Evolutionary conservation across 2,329 filamentous ascomycete genomes (phyloP).

Genomic region (Helicocarpus griseus): DNA sequence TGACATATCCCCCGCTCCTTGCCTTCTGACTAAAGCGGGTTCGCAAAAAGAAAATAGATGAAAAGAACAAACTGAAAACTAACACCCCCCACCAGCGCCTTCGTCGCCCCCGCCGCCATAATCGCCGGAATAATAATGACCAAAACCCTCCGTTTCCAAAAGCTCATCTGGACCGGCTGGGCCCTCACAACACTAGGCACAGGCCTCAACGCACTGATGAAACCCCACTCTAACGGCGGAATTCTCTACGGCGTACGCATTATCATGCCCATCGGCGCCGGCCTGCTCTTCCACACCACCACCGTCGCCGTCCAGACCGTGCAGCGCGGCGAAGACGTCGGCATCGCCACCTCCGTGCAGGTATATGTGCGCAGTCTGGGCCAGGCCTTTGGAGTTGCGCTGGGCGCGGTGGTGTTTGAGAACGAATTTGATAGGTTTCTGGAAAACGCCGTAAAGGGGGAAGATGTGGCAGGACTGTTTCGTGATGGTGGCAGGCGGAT

Average conservation of each 20-base stretch:
- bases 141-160: constrained; percentile 4
- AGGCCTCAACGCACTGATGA: constrained; percentile 1
- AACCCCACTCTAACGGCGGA: constrained; percentile 1
- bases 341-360: constrained; percentile 4
- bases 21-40: background rate
- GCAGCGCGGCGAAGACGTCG: constrained; percentile 2
- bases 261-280: constrained; percentile 3
- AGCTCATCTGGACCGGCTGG: constrained; percentile 12
- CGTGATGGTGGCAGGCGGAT: background rate
- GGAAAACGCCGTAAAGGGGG: background rate
- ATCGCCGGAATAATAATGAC: background rate
- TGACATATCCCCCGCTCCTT: background rate
- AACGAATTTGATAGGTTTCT: constrained; percentile 1
- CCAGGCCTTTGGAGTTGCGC: constrained; percentile 2
- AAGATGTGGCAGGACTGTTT: no score
- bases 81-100: background rate
- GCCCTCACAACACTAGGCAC: background rate
- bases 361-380: constrained; percentile 2
- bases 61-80: background rate
- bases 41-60: background rate
- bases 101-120: constrained; percentile 1
- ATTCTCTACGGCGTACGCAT: constrained; percentile 3
- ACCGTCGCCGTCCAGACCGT: background rate
- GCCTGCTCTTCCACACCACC: constrained; percentile 1
- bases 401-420: constrained; percentile 2